Percentiles rank a stretch among this genome's conserved stretches.
Conservation (phyloP, 805 yeast genomes). For the Teunomyces pallodes region DNA sequence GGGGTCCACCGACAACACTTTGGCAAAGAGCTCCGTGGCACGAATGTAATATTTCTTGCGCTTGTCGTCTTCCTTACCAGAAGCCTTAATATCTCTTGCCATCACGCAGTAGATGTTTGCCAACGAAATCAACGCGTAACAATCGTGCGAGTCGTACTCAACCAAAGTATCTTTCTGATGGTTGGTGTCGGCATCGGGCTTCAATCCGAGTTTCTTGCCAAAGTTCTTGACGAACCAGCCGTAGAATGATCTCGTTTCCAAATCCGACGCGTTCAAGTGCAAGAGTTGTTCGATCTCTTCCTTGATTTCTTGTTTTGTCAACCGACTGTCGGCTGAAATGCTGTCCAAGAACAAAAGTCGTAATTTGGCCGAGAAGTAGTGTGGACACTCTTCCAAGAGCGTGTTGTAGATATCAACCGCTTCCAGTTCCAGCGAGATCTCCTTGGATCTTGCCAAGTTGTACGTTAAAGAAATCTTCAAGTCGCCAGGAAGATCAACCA, state of each 20-base stretch:
- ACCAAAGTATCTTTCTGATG: slow-evolving; percentile 85
- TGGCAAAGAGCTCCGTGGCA: slow-evolving; percentile 90
- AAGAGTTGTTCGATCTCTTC: slow-evolving; percentile 57
- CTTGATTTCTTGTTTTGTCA: slow-evolving; percentile 45
- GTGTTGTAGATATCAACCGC: slow-evolving; percentile 49
- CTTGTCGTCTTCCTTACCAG: slow-evolving; percentile 47
- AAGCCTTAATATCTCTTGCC: slow-evolving; percentile 68
- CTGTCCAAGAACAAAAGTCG: slow-evolving; percentile 65
- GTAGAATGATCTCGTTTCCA: slow-evolving; percentile 86
- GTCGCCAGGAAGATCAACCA: slow-evolving; percentile 26
- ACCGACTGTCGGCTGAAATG: slow-evolving; percentile 31
- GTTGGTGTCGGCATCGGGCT: slow-evolving; percentile 61
- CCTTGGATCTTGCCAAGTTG: slow-evolving; percentile 77
- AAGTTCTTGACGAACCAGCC: slow-evolving; percentile 80
- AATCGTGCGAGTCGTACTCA: slow-evolving; percentile 80
- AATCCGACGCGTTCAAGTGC: slow-evolving; percentile 51
- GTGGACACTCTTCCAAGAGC: slow-evolving; percentile 60
- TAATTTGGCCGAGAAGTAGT: slow-evolving; percentile 71
- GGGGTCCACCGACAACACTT: slow-evolving; percentile 81
- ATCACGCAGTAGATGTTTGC: slow-evolving; percentile 83
- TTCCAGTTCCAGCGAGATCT: slow-evolving; percentile 37
- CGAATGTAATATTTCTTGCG: slow-evolving; percentile 73
- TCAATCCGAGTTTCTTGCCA: slow-evolving; percentile 48
- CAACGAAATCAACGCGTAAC: slow-evolving; percentile 82
- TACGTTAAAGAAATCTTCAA: slow-evolving; percentile 39